These are phyloP conservation scores for Fusarium sp. DNA, from an alignment of 2,329 filamentous ascomycete species.

Conservation along the genomic window DNA sequence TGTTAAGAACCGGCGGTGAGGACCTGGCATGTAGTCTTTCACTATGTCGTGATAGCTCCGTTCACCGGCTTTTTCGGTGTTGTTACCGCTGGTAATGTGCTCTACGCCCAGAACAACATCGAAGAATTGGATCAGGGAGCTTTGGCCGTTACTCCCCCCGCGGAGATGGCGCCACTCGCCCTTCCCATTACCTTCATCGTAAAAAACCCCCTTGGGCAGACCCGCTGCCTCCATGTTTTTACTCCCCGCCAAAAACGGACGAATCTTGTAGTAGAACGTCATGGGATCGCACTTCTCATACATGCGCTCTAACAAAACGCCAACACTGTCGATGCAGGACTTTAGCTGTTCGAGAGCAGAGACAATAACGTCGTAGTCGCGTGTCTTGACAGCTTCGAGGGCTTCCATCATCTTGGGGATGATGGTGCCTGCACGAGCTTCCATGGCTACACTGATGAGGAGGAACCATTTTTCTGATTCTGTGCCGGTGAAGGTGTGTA, in stretches of 20 bases:
- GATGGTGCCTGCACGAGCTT: slow-evolving; percentile 78
- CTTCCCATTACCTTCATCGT: slow-evolving; percentile 75
- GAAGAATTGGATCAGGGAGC: slow-evolving; percentile 91
- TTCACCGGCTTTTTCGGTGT: slow-evolving; percentile 31
- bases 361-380: slow-evolving; percentile 69
- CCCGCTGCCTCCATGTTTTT: slow-evolving; percentile 92
- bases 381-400: slow-evolving; percentile 71
- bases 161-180: slow-evolving; percentile 78
- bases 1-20: slow-evolving; percentile 80
- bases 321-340: slow-evolving; percentile 73
- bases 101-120: slow-evolving; percentile 87
- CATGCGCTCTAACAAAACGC: slow-evolving; percentile 78
- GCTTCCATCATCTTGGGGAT: slow-evolving; percentile 82
- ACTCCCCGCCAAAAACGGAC: slow-evolving; percentile 88
- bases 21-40: slow-evolving; percentile 88
- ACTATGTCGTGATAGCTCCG: slow-evolving; percentile 70
- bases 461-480: slow-evolving; percentile 96
- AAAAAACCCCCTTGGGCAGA: slow-evolving; percentile 83
- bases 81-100: slow-evolving; percentile 62
- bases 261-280: slow-evolving; percentile 88
- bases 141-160: slow-evolving; percentile 95
- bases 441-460: slow-evolving; percentile 87
- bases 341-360: slow-evolving; percentile 72
- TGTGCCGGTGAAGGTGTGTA: slow-evolving; percentile 88
- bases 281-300: slow-evolving; percentile 88